These are phyloP conservation scores for Haplosporangium gracile DNA, from an alignment of 192 early-diverging fungal species.

Conservation along the genomic window DNA sequence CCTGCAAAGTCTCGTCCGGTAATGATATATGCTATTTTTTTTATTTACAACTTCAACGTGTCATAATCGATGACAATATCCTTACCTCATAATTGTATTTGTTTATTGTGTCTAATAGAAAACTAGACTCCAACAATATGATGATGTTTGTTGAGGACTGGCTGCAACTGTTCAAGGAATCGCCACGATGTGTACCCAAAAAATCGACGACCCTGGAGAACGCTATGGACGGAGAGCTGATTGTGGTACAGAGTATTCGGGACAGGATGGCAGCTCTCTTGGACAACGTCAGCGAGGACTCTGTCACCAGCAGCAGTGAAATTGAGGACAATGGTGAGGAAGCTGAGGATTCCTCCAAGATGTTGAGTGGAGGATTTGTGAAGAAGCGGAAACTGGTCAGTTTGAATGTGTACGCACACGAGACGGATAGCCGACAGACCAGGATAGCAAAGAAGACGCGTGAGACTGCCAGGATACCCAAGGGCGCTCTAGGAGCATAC, in stretches of 20 bases:
- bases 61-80: background rate
- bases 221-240: conserved; percentile 21
- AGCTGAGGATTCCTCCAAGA: background rate
- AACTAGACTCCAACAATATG: conserved; percentile 52
- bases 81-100: background rate
- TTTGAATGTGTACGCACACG: conserved; percentile 45
- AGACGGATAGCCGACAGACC: conserved; percentile 54
- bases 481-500: conserved; percentile 51
- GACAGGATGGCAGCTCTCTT: conserved; percentile 29
- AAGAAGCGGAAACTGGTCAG: conserved; percentile 53
- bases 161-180: conserved; percentile 21
- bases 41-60: background rate
- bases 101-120: conserved; percentile 16
- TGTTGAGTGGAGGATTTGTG: background rate
- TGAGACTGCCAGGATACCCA: conserved; percentile 56
- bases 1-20: conserved; percentile 61
- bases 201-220: background rate
- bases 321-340: conserved; percentile 27
- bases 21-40: background rate
- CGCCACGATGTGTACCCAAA: background rate
- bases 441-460: conserved; percentile 57
- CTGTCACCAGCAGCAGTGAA: conserved; percentile 37
- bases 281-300: conserved; percentile 49
- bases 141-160: conserved; percentile 52
- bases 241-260: conserved; percentile 29